Conservation (phyloP, 306 rosid genomes). For the Dalbergia cochinchinensis region DNA sequence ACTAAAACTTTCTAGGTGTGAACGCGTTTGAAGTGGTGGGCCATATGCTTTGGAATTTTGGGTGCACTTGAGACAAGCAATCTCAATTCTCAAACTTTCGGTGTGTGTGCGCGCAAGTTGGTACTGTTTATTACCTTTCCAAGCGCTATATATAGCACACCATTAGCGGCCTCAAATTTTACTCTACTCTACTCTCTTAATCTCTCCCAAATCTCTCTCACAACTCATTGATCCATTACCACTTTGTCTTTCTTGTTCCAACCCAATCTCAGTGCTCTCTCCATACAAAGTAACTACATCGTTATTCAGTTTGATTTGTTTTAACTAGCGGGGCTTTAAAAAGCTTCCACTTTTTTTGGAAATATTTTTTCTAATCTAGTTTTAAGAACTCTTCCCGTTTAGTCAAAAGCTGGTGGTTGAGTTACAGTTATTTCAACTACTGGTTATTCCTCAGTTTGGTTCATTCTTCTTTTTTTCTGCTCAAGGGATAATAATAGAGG, state of each 20-base stretch:
- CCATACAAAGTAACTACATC: neutral
- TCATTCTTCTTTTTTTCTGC: neutral
- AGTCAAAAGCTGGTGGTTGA: conserved; percentile 17
- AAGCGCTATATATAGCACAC: conserved; percentile 52
- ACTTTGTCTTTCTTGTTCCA: conserved; percentile 1
- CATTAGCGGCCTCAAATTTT: conserved; percentile 33
- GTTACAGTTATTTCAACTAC: conserved; percentile 39
- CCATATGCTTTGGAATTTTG: conserved; percentile 73
- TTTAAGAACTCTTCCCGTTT: conserved; percentile 6
- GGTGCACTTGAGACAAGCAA: conserved; percentile 72
- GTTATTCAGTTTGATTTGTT: conserved; percentile 32
- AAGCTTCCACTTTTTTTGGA: conserved; percentile 55
- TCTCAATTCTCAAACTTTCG: conserved; percentile 74
- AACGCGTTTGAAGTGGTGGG: conserved; percentile 61
- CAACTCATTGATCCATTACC: conserved; percentile 24
- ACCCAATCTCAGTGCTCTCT: neutral
- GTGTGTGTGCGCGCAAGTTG: conserved; percentile 53
- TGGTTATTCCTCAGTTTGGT: conserved; percentile 41
- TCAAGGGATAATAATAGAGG: conserved; percentile 39
- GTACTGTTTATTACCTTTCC: conserved; percentile 58
- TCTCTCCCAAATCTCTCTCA: conserved; percentile 13
- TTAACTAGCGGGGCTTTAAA: conserved; percentile 42
- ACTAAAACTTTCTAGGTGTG: conserved; percentile 58
- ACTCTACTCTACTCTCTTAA: conserved; percentile 58
- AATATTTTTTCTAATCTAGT: conserved; percentile 34